Evolutionary conservation across 306 rosid species (phyloP).

Genomic region (Carpinus viminea): DNA sequence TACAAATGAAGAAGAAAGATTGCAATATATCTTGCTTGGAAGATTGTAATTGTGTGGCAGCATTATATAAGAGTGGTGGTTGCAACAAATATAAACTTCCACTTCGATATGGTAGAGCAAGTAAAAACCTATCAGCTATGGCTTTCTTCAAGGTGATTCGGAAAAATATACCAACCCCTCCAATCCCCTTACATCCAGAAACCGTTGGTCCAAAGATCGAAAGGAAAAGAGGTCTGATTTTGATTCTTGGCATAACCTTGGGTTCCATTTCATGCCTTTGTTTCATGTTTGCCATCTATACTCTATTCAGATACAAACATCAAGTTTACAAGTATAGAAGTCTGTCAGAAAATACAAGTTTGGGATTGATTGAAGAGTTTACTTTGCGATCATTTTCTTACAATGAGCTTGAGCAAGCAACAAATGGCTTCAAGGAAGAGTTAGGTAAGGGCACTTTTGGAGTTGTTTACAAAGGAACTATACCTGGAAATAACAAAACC

Average conservation of each 20-base stretch:
- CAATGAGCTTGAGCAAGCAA: conserved; percentile 4
- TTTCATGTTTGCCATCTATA: background rate
- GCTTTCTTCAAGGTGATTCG: background rate
- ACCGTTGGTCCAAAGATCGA: background rate
- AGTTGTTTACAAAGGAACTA: no score
- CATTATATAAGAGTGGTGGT: fast-evolving
- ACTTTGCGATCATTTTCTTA: conserved; percentile 14
- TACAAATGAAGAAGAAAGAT: background rate
- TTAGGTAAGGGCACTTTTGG: no score
- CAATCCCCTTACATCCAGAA: background rate
- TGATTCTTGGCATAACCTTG: conserved; percentile 3
- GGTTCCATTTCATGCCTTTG: conserved; percentile 1
- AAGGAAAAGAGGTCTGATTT: background rate
- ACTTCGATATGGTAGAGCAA: background rate
- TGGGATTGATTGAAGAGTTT: conserved; percentile 15
- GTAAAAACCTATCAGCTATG: background rate
- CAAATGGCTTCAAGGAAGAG: background rate
- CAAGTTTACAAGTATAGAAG: background rate
- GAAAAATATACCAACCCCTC: background rate
- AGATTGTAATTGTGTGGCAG: background rate
- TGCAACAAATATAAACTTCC: background rate
- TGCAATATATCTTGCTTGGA: background rate
- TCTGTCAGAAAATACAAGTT: conserved; percentile 1
- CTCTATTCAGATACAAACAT: background rate
- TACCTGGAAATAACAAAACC: no score